Evolutionary conservation across 148 eudicot genomes (phyloP).

Genomic region (Nyssa sinensis): DNA sequence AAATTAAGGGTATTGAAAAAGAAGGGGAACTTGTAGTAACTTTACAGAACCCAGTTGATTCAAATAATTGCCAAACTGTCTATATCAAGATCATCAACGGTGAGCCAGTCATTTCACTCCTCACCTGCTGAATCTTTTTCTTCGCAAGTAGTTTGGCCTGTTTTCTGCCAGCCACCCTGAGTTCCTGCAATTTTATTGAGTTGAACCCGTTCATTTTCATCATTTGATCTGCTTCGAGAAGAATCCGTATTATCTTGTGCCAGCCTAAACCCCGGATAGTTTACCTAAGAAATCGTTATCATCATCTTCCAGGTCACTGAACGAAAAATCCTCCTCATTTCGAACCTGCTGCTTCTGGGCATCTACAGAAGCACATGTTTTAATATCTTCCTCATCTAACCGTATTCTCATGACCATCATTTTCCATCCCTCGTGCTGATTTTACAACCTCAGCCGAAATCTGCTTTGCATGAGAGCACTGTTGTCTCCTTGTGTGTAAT

Average conservation of each 20-base stretch:
- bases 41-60: not conserved
- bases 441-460: slow-evolving; percentile 5
- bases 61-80: slow-evolving; percentile 26
- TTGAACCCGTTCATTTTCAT: slow-evolving; percentile 66
- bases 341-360: slow-evolving; percentile 26
- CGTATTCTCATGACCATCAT: slow-evolving; percentile 7
- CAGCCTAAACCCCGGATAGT: slow-evolving; percentile 24
- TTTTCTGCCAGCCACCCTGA: slow-evolving; percentile 22
- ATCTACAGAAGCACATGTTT: slow-evolving; percentile 8
- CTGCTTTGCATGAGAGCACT: slow-evolving; percentile 13
- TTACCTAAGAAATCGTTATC: slow-evolving; percentile 37
- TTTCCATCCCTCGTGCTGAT: slow-evolving; percentile 17
- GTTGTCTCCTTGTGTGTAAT: slow-evolving; percentile 8
- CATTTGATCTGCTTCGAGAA: slow-evolving; percentile 44
- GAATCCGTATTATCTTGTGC: slow-evolving; percentile 26
- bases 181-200: slow-evolving; percentile 27
- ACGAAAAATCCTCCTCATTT: slow-evolving; percentile 60
- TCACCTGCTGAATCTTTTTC: slow-evolving; percentile 67
- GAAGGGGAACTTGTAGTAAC: not conserved
- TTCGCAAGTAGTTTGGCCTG: slow-evolving; percentile 28
- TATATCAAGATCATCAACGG: slow-evolving; percentile 59
- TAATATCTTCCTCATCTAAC: slow-evolving; percentile 20
- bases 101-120: slow-evolving; percentile 69
- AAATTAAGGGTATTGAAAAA: not conserved
- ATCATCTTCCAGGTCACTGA: slow-evolving; percentile 72